Percentiles rank a stretch among this genome's conserved stretches.
Evolutionary conservation across 1,284 basidiomycete genomes (phyloP).

Genomic region (Xerocomus amazonicus): DNA sequence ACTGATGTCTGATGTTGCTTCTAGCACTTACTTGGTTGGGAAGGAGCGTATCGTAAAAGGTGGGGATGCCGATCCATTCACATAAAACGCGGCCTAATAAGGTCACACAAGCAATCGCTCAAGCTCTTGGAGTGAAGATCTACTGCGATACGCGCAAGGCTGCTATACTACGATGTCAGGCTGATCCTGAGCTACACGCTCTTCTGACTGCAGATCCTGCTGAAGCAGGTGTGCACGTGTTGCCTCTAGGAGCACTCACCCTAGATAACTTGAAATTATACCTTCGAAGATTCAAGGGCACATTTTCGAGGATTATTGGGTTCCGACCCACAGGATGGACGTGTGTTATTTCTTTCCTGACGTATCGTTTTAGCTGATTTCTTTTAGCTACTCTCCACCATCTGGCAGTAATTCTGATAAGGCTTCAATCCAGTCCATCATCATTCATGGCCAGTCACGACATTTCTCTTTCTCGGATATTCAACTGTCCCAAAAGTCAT

Average conservation of each 20-base stretch:
- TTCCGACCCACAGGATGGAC: constrained; percentile 96
- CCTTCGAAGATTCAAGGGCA: constrained; percentile 69
- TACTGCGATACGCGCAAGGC: constrained; percentile 87
- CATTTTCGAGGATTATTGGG: constrained; percentile 74
- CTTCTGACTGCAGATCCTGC: constrained; percentile 78
- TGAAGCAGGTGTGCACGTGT: constrained; percentile 80
- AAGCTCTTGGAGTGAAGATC: constrained; percentile 78
- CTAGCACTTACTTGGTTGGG: constrained; percentile 91
- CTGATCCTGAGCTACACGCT: constrained; percentile 76
- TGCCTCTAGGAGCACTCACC: constrained; percentile 77
- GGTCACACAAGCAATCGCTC: constrained; percentile 67
- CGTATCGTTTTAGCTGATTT: constrained; percentile 1
- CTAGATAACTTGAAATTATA: constrained; percentile 80
- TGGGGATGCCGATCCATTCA: constrained; percentile 25
- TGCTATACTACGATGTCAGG: constrained; percentile 76
- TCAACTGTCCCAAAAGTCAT: constrained; percentile 70
- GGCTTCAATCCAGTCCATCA: constrained; percentile 62
- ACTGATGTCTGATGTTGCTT: constrained; percentile 5
- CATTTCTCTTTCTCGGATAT: constrained; percentile 69
- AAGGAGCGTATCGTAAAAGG: constrained; percentile 98
- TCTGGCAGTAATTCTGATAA: constrained; percentile 57
- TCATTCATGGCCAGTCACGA: constrained; percentile 62
- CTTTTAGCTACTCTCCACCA: constrained; percentile 64
- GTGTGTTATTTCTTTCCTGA: constrained; percentile 40
- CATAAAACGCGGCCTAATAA: not conserved